Conservation (phyloP, 2,329 filamentous ascomycete species). For the Penicillium sp. region DNA sequence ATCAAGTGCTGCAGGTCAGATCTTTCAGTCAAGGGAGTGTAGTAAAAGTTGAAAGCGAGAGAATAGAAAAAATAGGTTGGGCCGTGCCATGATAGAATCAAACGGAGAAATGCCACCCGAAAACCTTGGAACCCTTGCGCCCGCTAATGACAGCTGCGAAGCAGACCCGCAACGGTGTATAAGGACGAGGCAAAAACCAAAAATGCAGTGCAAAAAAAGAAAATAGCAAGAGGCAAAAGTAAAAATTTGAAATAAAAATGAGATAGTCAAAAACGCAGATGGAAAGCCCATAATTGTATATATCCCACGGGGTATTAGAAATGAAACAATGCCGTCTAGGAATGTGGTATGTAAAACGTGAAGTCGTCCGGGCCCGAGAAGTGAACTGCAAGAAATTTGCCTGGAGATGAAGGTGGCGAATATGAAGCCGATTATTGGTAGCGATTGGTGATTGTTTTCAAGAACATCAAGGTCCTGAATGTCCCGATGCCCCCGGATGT, state of each 20-base stretch:
- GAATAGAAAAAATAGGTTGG: conserved; percentile 1
- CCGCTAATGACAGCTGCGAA: conserved; percentile 40
- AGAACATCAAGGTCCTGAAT: conserved; percentile 24
- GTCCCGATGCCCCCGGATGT: conserved; percentile 27
- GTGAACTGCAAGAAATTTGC: background rate
- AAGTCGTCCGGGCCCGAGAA: conserved; percentile 11
- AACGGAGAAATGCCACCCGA: conserved; percentile 32
- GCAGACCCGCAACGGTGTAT: conserved; percentile 28
- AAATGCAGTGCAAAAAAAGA: conserved; percentile 9
- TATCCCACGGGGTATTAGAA: conserved; percentile 28
- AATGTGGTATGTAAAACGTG: conserved; percentile 22
- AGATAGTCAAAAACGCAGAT: conserved; percentile 3
- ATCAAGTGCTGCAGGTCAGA: background rate
- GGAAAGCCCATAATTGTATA: conserved; percentile 9
- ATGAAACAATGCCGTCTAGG: conserved; percentile 27
- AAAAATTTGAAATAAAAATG: conserved; percentile 14
- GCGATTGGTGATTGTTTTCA: background rate
- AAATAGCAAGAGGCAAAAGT: background rate
- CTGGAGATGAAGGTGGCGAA: background rate
- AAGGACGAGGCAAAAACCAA: conserved; percentile 23
- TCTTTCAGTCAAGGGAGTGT: background rate
- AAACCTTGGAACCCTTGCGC: conserved; percentile 37
- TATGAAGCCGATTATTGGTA: background rate
- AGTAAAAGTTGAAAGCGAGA: conserved; percentile 1
- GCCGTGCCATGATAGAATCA: conserved; percentile 17